phyloP scores from a whole-genome alignment of 495 filamentous ascomycete genomes.

The Aspergillus olivimuriae region DNA sequence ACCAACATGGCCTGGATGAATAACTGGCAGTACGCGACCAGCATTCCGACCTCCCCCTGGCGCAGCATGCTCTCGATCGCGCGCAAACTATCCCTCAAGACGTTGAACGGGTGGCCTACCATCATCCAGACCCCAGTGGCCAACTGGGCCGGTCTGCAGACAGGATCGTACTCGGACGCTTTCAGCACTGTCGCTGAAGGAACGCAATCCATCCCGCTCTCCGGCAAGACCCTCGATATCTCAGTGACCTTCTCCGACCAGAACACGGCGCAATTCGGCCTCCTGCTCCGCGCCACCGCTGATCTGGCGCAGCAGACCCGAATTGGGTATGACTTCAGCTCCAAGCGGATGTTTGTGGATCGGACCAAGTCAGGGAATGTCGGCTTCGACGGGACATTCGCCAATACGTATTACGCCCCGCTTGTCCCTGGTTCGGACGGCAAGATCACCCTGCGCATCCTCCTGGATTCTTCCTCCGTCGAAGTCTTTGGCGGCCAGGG shows the following conservation, averaged over 20 bases:
- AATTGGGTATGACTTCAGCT: conserved; percentile 38
- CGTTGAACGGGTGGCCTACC: conserved; percentile 12
- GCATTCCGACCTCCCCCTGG: conserved; percentile 37
- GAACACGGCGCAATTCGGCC: not conserved
- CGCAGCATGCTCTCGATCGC: conserved; percentile 46
- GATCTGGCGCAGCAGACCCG: conserved; percentile 35
- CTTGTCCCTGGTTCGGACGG: conserved; percentile 12
- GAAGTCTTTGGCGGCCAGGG: conserved; percentile 30
- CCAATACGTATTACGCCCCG: conserved; percentile 20
- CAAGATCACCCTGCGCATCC: conserved; percentile 18
- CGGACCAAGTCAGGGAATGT: conserved; percentile 20
- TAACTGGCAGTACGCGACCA: conserved; percentile 50
- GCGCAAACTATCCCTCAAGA: conserved; percentile 28
- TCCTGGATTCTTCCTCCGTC: conserved; percentile 29
- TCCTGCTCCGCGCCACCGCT: conserved; percentile 8
- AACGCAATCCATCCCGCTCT: conserved; percentile 5
- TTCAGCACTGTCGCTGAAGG: too few species aligned
- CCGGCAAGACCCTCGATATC: conserved; percentile 10
- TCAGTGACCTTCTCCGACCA: conserved; percentile 19
- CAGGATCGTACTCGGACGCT: too few species aligned
- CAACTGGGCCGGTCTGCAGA: too few species aligned
- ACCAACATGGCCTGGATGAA: conserved; percentile 51
- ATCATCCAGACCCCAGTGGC: too few species aligned
- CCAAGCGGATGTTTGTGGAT: conserved; percentile 26
- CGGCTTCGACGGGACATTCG: conserved; percentile 22